Evolutionary conservation across 2,329 filamentous ascomycete species (phyloP).

Genomic region (Aplosporella prunicola): DNA sequence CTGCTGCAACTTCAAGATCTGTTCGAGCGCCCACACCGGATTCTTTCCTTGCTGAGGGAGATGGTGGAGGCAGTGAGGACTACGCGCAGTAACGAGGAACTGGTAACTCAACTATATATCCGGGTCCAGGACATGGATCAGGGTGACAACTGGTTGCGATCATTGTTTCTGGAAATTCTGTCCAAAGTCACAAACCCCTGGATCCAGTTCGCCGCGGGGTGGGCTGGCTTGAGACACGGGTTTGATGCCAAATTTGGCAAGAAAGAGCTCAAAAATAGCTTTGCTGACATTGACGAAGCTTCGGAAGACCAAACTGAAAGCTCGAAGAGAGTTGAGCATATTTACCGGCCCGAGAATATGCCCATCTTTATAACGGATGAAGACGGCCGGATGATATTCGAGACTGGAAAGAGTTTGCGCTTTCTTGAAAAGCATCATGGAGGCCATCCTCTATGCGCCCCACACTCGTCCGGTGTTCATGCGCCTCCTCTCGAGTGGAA

Average conservation of each 20-base stretch:
- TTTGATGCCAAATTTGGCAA: slow-evolving; percentile 12
- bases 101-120: slow-evolving; percentile 29
- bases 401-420: slow-evolving; percentile 66
- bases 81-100: slow-evolving; percentile 29
- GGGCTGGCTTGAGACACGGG: slow-evolving; percentile 54
- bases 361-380: slow-evolving; percentile 64
- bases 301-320: slow-evolving; percentile 15
- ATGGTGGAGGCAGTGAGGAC: slow-evolving; percentile 40
- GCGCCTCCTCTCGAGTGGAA: slow-evolving; percentile 57
- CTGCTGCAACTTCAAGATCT: slow-evolving; percentile 33
- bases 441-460: slow-evolving; percentile 55
- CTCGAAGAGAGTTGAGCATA: slow-evolving; percentile 47
- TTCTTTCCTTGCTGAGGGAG: slow-evolving; percentile 44
- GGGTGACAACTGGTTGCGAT: slow-evolving; percentile 50
- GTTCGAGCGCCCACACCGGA: slow-evolving; percentile 38
- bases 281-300: slow-evolving; percentile 22
- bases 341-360: slow-evolving; percentile 55
- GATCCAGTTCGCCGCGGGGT: slow-evolving; percentile 58
- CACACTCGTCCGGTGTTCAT: slow-evolving; percentile 38
- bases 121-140: slow-evolving; percentile 47
- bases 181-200: slow-evolving; percentile 55
- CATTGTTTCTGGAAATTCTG: slow-evolving; percentile 59
- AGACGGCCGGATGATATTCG: slow-evolving; percentile 63
- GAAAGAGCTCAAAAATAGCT: slow-evolving; percentile 10
- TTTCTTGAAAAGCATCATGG: slow-evolving; percentile 63